phyloP scores from a whole-genome alignment of 441 rosid genomes.

The Gossypium gossypioides region DNA sequence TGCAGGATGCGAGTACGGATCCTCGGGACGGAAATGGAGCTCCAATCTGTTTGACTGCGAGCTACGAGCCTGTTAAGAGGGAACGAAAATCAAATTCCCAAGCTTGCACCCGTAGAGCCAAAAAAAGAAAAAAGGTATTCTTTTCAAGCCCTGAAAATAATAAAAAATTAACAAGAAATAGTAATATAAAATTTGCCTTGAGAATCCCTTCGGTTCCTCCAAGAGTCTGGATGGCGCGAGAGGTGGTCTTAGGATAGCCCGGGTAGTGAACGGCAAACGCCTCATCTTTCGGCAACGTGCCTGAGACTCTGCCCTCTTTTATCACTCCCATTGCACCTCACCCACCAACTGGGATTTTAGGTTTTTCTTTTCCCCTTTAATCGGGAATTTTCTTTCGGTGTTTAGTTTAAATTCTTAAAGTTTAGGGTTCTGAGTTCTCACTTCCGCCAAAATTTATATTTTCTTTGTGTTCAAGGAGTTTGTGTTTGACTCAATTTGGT shows the following conservation, averaged over 20 bases:
- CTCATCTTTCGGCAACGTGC: conserved; percentile 45
- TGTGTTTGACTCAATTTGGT: neutral
- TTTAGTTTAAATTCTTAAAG: neutral
- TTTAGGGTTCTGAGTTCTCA: neutral
- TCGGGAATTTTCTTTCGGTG: neutral
- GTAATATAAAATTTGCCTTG: conserved; percentile 23
- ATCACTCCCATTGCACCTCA: conserved; percentile 45
- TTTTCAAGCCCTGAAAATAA: neutral
- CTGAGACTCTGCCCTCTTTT: conserved; percentile 48
- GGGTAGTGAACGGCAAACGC: conserved; percentile 61
- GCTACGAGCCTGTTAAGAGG: conserved; percentile 43
- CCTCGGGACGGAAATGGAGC: conserved; percentile 83
- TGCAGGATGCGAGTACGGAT: conserved; percentile 75
- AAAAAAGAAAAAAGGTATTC: neutral
- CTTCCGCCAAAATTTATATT: neutral
- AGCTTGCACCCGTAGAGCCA: neutral
- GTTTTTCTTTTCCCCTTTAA: neutral
- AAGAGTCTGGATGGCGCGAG: conserved; percentile 62
- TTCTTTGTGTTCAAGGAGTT: neutral
- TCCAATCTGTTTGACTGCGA: conserved; percentile 51
- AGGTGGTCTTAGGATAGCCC: conserved; percentile 59
- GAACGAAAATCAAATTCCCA: conserved; percentile 3
- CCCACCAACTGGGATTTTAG: neutral
- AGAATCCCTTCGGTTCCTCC: conserved; percentile 62
- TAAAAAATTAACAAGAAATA: neutral